Evolutionary conservation across 345 rosid species (phyloP), one percentile per base, ranked within the genome.

Genomic region (Toxicodendron radicans): DNA sequence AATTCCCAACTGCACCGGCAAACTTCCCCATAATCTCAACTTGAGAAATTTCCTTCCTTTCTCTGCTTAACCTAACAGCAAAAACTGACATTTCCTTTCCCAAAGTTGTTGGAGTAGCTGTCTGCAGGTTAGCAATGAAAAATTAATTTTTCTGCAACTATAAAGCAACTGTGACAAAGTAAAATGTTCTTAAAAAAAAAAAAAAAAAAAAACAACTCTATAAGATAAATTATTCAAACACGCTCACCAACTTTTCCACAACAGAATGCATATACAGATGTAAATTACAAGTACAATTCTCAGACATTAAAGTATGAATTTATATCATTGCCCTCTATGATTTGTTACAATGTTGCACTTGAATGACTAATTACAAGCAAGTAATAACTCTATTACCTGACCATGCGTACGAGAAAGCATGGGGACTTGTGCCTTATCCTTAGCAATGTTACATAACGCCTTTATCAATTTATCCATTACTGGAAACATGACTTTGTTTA

Each of bases 401-500:
- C 99, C 99, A 82, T 95, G 99, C 58, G 98, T 93, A 73, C 95
- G 90, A 69, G 98, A 95, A 80, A 96, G 98, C 99, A 96, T 93
- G 32, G 98, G 81, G 77, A 88, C 56, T 3, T 83, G 69, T 0
- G 97, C 97, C 81, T 87, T 83, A 54, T 81, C 91, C 80, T 86
- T 87, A 61, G 97, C 94, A 83, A 90, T 77, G 10, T 79, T 71
- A 77, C 85, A 81, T 24, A 89, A 77, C 3, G 86, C 92, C 75
- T 79, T 76, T 33, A 90, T 89, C 81, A 93, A 76, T 73, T 87
- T 73, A 79, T 89, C 98, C 97, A 96, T 88, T 20, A 79, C 72
- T 24, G 97, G 98, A 76, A 89, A 79, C 68, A 93, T 79, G 64
- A 92, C 95, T 0, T 75, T 70, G 38, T 79, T 73, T 79, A 88